Conservation (phyloP, 306 rosid species). For the Lathyrus oleraceus region DNA sequence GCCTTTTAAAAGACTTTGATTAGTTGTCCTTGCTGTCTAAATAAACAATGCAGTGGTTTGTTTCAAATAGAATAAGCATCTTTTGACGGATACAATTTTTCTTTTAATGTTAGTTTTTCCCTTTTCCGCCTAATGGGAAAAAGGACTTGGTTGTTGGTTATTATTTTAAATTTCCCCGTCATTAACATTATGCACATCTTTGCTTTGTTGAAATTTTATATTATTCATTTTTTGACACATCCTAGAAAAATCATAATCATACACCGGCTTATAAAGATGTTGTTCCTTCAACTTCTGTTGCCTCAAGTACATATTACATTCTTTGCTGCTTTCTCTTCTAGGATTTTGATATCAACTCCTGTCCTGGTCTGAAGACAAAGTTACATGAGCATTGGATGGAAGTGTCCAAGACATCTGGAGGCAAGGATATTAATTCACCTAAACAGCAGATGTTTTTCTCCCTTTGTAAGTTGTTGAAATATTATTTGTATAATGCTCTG, state of each 20-base stretch:
- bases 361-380: constrained; percentile 53
- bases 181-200: constrained; percentile 5
- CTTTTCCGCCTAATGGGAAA: constrained; percentile 15
- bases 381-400: constrained; percentile 82
- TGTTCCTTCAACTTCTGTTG: constrained; percentile 1
- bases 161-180: background rate
- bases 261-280: background rate
- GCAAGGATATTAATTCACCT: constrained; percentile 61
- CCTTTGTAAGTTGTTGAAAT: constrained; percentile 58
- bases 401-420: constrained; percentile 64
- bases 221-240: background rate
- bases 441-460: constrained; percentile 65
- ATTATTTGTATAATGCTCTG: background rate
- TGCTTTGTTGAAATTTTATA: constrained; percentile 26
- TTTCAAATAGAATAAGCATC: constrained; percentile 22
- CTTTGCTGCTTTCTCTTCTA: constrained; percentile 36
- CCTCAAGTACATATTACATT: constrained; percentile 15
- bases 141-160: background rate
- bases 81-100: background rate
- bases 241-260: background rate
- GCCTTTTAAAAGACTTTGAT: constrained; percentile 17
- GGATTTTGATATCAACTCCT: constrained; percentile 52
- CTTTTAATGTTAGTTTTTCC: background rate
- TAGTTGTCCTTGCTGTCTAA: constrained; percentile 9
- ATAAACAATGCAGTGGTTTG: constrained; percentile 17